Percentiles rank a stretch among this genome's conserved stretches.
These are phyloP conservation scores for Agrocybe pediades DNA, from an alignment of 768 basidiomycete genomes.

Conservation along the genomic window DNA sequence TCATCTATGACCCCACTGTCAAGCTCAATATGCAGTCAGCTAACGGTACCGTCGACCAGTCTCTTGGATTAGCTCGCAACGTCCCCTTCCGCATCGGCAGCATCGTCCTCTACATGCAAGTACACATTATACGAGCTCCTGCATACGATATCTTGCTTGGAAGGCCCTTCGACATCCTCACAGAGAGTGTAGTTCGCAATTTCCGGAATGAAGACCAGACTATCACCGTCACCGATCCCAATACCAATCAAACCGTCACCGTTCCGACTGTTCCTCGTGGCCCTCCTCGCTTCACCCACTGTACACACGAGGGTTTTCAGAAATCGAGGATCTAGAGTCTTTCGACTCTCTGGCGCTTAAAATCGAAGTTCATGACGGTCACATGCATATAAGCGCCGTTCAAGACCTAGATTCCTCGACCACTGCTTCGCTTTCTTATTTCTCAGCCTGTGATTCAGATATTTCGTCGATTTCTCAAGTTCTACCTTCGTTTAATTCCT, in stretches of 20 bases:
- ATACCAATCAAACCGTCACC: conserved; percentile 6
- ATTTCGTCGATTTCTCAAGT: background rate
- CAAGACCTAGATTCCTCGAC: conserved; percentile 8
- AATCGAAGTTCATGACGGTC: background rate
- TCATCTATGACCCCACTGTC: conserved; percentile 8
- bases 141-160: conserved; percentile 29
- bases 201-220: conserved; percentile 15
- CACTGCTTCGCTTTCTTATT: conserved; percentile 4
- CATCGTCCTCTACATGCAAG: conserved; percentile 26
- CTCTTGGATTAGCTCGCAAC: conserved; percentile 25
- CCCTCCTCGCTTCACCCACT: background rate
- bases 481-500: background rate
- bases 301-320: conserved; percentile 4
- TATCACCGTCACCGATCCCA: conserved; percentile 23
- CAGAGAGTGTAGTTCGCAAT: conserved; percentile 13
- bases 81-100: conserved; percentile 22
- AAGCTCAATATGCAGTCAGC: conserved; percentile 24
- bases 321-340: conserved; percentile 2
- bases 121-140: conserved; percentile 23
- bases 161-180: conserved; percentile 24
- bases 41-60: conserved; percentile 18
- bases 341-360: conserved; percentile 1
- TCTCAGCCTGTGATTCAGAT: conserved; percentile 7
- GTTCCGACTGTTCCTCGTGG: conserved; percentile 16
- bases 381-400: conserved; percentile 1